Base-by-base conservation (phyloP, 208 protist genomes). In the Leishmania amazonensis region DNA sequence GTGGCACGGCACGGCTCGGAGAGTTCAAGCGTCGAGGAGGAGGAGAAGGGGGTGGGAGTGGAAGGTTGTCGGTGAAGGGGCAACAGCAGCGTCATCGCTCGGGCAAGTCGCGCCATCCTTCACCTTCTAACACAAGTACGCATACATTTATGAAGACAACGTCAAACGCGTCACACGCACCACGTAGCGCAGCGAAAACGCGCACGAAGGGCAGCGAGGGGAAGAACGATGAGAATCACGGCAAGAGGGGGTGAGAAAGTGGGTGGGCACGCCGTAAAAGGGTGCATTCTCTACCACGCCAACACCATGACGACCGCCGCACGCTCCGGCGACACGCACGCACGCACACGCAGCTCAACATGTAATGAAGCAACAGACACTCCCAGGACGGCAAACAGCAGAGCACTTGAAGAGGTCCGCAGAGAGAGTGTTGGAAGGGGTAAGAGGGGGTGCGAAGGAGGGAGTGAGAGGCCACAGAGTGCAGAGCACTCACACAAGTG, bases 311-410 rank as follows among this genome's bases (percentile, higher is more conserved):
- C 47, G 45, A 28, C 31, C 72, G 6, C 40, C 42, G 2, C 21
- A 21, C 72, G 28, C 15, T 11, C 47, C 24, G 31, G 9, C 19
- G 40, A 40, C 65, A 74, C 68, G 21, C 47, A 45, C 21, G 24
- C 35, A 45, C 74, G 49, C 70, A 35, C 70, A 75, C 17, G n/a
- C 70, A 77, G 17, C 79, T 72, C 57, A 58, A 53, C 79, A 51
- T 78, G 64, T 78, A 57, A 75, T 71, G 58, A 31, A 77, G 8
- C 58, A 47, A 47, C 54, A 72, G 53, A 28, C 54, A 31, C 68
- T 17, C 45, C 15, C 15, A 45, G 11, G 51, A 74, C 9, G 8
- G 54, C 49, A 74, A 74, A 31, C 31, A 68, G 31, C 62, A 15
- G 40, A 45, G 28, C 5, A 76, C 35, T 64, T 15, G n/a, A 28